Base-by-base conservation (phyloP, 176 grass and related monocot species). In the Paspalum notatum region DNA sequence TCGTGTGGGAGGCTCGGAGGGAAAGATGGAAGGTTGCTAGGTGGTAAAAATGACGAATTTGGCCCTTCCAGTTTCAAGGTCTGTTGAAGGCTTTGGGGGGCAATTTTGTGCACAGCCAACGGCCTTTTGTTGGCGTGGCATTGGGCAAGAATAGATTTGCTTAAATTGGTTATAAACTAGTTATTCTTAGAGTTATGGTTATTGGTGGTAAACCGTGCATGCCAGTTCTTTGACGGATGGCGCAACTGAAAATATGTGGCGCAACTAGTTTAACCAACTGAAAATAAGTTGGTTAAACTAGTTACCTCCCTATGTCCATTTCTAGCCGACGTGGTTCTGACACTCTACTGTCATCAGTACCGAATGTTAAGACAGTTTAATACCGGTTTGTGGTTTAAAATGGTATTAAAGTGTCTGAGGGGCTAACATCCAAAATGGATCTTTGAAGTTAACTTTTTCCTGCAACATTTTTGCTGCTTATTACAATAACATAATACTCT, bases 101-200 rank as follows among this genome's bases (percentile, higher is more conserved):
- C 60, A 47, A 80, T 66, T 85, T 85, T 46, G 40, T 41, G 59
- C 58, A 66, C 58, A 16, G 20, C 38, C 11, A 17, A 4, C n/a
- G 38, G 45, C 17, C 39, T 70, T 80, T 20, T 10, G 18, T 0
- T 57, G 9, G 52, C 1, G 49, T 55, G 50, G 20, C 27, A 66
- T 39, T 56, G 8, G 71, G 9, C 45, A 75, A 49, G 38, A 81
- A 86, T 86, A 86, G 77, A 7, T 54, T 72, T 12, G 11, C 24
- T 55, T 55, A 17, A 22, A 22, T 50, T 70, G 22, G 77, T 44
- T 55, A 45, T 37, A 38, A 20, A 13, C 5, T 11, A 11, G 12
- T 18, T 47, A 70, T 71, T 83, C 24, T 24, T 67, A 66, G 76
- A 6, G 17, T 6, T 1, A 20, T 64, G 60, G 20, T 4, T 55